Base-by-base conservation (phyloP, 2,329 filamentous ascomycete species). In the Exophiala viscosa region DNA sequence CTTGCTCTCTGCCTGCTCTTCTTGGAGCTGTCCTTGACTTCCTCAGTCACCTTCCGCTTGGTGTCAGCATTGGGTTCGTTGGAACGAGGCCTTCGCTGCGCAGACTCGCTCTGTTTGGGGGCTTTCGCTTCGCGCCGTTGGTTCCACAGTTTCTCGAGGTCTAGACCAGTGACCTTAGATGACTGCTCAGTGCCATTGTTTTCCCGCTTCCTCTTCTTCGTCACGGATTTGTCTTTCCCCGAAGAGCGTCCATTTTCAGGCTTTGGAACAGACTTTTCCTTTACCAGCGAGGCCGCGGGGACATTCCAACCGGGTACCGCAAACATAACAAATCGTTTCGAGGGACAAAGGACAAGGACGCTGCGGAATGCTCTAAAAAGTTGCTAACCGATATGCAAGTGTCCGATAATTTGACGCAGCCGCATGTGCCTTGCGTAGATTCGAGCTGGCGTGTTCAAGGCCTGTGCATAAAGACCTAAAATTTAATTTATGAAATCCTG, bases 261-360 rank as follows among this genome's bases (percentile, higher is more conserved):
- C 62, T 14, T 60, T 50, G 50, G 62, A 57, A 40, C 52, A 42
- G 23, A 58, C 50, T 60, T 64, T 62, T 60, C 66, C 63, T 50
- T 60, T 43, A 36, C 61, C 5, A 62, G 52, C 7, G 58, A 48
- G 13, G 45, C 42, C 32, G 59, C 47, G 50, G 88, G 83, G 33
- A 96, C 78, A 35, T 89, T 89, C 91, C 92, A 96, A 62, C 93
- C 93, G 65, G 88, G 88, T 28, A 97, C 91, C 8, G 90, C 86
- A 70, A 97, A 97, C 92, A 97, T 71, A 55, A 32, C n/a, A 62
- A 34, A 41, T n/a, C 14, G 17, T 11, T 33, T 34, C 20, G 34
- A 49, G 36, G 13, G 42, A 39, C 33, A 43, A 40, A 45, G 34
- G 36, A n/a, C 35, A 28, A 23, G 36, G 42, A 9, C 36, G 41